These are phyloP conservation scores for Pyrenophora teres DNA, from an alignment of 2,329 filamentous ascomycete genomes.

Conservation along the genomic window DNA sequence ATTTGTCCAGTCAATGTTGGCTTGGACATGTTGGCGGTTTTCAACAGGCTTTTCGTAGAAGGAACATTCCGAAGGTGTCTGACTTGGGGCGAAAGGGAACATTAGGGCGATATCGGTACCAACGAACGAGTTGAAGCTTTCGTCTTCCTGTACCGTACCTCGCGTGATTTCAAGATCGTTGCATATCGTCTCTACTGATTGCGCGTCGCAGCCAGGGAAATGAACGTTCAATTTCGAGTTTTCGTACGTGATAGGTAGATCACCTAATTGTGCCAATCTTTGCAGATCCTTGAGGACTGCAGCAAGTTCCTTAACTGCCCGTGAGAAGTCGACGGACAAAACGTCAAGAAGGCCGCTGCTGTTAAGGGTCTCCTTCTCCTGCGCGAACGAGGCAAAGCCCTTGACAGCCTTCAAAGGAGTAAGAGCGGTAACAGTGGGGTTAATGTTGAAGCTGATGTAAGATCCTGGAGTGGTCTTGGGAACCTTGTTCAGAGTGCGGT, in stretches of 20 bases:
- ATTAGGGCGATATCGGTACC: constrained; percentile 76
- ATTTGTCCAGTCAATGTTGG: constrained; percentile 60
- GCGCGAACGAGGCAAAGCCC: constrained; percentile 51
- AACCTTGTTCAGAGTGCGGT: constrained; percentile 66
- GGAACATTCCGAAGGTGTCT: constrained; percentile 53
- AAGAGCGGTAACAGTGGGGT: constrained; percentile 87
- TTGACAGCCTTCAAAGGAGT: constrained; percentile 69
- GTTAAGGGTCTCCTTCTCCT: constrained; percentile 67
- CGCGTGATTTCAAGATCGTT: constrained; percentile 83
- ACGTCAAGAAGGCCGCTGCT: constrained; percentile 82
- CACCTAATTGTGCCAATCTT: constrained; percentile 74
- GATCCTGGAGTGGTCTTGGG: constrained; percentile 70
- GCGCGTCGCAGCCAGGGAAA: constrained; percentile 87
- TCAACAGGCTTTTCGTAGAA: constrained; percentile 52
- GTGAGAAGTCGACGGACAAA: constrained; percentile 84
- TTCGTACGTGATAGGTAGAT: constrained; percentile 79
- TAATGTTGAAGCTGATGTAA: constrained; percentile 85
- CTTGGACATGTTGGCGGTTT: constrained; percentile 40
- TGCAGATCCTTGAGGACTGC: constrained; percentile 81
- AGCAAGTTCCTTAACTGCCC: constrained; percentile 81
- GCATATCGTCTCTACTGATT: constrained; percentile 80
- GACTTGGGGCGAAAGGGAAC: constrained; percentile 82
- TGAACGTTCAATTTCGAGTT: constrained; percentile 74
- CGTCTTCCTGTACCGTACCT: constrained; percentile 79
- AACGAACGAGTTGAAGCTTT: constrained; percentile 69